Conservation (phyloP, 1,284 basidiomycete species). For the Cryptococcus sp. region DNA sequence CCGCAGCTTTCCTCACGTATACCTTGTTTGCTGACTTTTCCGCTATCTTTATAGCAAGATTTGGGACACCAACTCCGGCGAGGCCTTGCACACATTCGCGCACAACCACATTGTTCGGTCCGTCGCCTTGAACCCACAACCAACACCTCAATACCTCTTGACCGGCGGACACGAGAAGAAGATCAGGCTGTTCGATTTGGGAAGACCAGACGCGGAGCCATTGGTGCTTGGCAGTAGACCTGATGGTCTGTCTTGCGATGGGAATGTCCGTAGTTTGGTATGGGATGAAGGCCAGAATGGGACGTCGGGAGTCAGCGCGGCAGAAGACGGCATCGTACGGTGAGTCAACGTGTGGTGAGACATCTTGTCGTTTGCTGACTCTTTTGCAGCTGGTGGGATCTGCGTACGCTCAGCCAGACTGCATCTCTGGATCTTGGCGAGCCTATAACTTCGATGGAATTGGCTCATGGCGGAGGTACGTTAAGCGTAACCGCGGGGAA, state of each 20-base stretch:
- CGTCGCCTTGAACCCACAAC: slow-evolving; percentile 67
- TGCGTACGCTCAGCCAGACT: slow-evolving; percentile 71
- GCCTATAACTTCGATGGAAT: slow-evolving; percentile 91
- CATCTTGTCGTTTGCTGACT: neutral
- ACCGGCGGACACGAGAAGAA: slow-evolving; percentile 92
- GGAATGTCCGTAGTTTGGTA: slow-evolving; percentile 86
- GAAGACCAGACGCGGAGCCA: slow-evolving; percentile 78
- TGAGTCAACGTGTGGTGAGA: slow-evolving; percentile 52
- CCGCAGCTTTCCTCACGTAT: neutral
- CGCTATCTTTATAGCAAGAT: slow-evolving; percentile 68
- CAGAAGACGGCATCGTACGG: slow-evolving; percentile 89
- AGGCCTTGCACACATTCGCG: slow-evolving; percentile 83
- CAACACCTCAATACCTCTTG: slow-evolving; percentile 51
- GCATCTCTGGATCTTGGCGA: slow-evolving; percentile 72
- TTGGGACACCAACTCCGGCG: slow-evolving; percentile 94
- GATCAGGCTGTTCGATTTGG: slow-evolving; percentile 89
- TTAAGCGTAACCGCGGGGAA: slow-evolving; percentile 89
- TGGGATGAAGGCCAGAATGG: slow-evolving; percentile 77
- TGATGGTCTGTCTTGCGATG: slow-evolving; percentile 68
- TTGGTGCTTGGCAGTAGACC: slow-evolving; percentile 67
- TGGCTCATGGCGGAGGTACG: slow-evolving; percentile 77
- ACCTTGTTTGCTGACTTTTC: neutral
- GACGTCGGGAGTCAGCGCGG: slow-evolving; percentile 76
- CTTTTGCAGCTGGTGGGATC: slow-evolving; percentile 86
- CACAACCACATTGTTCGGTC: slow-evolving; percentile 98